Evolutionary conservation across 2,329 filamentous ascomycete species (phyloP), one percentile per base, ranked within the genome.

Genomic region (Alternaria solani): DNA sequence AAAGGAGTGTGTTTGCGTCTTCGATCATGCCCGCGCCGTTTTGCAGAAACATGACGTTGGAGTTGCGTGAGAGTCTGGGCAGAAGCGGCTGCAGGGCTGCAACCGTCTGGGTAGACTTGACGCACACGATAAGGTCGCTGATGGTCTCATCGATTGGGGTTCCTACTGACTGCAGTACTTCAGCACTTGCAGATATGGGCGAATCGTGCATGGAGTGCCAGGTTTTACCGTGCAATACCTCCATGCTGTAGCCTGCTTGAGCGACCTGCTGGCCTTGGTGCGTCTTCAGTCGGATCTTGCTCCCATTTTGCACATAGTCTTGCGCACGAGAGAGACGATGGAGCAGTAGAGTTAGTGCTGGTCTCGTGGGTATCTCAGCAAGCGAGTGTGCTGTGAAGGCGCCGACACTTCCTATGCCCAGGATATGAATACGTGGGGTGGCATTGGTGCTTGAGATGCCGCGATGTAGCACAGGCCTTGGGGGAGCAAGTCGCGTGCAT

Each of bases 91-190:
- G 54, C 16, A 58, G 38, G n/a, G 57, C 53, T 32, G 43, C 18
- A 18, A 48, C 44, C n/a, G 44, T 34, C 44, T 48, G 61, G 11
- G 49, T 61, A 38, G 61, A 42, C 47, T 63, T 63, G 53, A 61
- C 57, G 49, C 57, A 54, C 16, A 63, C 55, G 43, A 63, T 54
- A 12, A 63, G 61, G 25, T 63, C 44, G 9, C 44, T 25, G 11
- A 60, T 63, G n/a, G 9, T 44, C 8, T 54, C 30, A 5, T 32
- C 39, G 30, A 32, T 16, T 48, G 28, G 18, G 18, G 11, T n/a
- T 34, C 28, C 28, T 23, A 32, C 7, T 32, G 30, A 28, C 28
- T 48, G 44, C 32, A 23, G 28, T 23, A 23, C 18, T n/a, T 48
- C 44, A 34, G 44, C 44, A 48, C 12, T 16, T 11, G 5, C 18